Evolutionary conservation across 2,329 filamentous ascomycete species (phyloP).

Genomic region (Cytospora chrysosperma): DNA sequence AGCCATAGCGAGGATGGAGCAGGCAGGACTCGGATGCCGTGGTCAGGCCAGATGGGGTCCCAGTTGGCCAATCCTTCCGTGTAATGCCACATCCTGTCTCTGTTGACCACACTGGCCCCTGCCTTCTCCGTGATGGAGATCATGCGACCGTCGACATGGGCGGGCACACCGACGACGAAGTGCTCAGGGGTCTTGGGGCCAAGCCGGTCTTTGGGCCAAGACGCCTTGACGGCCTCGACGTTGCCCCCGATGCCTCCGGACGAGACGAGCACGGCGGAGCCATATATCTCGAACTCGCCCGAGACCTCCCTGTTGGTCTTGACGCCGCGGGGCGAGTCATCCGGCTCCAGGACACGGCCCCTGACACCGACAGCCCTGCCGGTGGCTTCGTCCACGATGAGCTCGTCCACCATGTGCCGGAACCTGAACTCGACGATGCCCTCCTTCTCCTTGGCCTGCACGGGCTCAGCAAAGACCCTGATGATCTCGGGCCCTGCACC

Average conservation of each 20-base stretch:
- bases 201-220: conserved; percentile 57
- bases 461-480: conserved; percentile 56
- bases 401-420: conserved; percentile 56
- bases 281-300: conserved; percentile 53
- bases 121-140: conserved; percentile 53
- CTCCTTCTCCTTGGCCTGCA: conserved; percentile 49
- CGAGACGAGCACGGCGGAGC: conserved; percentile 53
- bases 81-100: conserved; percentile 67
- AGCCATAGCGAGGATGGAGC: conserved; percentile 63
- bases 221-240: conserved; percentile 57
- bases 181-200: conserved; percentile 54
- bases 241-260: conserved; percentile 62
- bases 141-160: conserved; percentile 65
- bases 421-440: conserved; percentile 56
- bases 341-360: conserved; percentile 52
- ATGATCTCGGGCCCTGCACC: conserved; percentile 61
- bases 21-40: conserved; percentile 60
- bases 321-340: conserved; percentile 50
- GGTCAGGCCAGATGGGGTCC: conserved; percentile 60
- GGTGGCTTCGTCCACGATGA: conserved; percentile 49
- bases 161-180: conserved; percentile 61
- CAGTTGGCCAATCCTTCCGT: conserved; percentile 62
- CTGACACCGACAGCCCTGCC: conserved; percentile 54
- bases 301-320: conserved; percentile 49
- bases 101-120: conserved; percentile 58